Percentiles rank a stretch among this genome's conserved stretches.
Evolutionary conservation across 2,329 filamentous ascomycete species (phyloP).

Genomic region (Clarireedia hainanense): DNA sequence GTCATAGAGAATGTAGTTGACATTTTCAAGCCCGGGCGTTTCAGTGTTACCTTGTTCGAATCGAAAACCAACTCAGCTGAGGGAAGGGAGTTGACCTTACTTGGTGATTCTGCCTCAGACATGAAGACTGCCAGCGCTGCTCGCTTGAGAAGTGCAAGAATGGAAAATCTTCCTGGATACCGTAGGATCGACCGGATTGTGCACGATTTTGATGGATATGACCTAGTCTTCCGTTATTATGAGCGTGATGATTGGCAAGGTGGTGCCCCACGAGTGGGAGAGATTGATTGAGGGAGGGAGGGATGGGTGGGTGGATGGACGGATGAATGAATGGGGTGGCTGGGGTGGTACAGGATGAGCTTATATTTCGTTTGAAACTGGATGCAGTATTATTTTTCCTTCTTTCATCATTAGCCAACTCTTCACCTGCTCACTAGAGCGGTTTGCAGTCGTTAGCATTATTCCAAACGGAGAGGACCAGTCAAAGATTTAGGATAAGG

Average conservation of each 20-base stretch:
- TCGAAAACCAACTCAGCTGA: constrained; percentile 52
- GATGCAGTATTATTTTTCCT: neutral
- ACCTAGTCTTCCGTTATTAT: constrained; percentile 93
- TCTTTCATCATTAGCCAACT: neutral
- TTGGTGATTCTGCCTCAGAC: constrained; percentile 29
- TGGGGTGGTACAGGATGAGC: neutral
- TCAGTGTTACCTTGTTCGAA: constrained; percentile 95
- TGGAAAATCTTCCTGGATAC: constrained; percentile 77
- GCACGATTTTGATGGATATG: constrained; percentile 95
- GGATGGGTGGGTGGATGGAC: neutral
- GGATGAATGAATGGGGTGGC: neutral
- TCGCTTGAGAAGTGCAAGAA: constrained; percentile 38
- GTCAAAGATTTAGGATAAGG: neutral
- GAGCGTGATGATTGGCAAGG: constrained; percentile 70
- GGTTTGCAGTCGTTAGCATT: neutral
- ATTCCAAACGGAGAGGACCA: neutral
- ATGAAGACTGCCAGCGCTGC: constrained; percentile 36
- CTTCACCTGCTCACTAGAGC: neutral
- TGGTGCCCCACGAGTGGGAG: constrained; percentile 26
- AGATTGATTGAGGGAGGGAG: constrained; percentile 18
- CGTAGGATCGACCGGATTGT: constrained; percentile 88
- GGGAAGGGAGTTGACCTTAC: constrained; percentile 21
- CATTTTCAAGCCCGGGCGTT: constrained; percentile 96
- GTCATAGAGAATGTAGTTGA: constrained; percentile 88
- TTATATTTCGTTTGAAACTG: neutral